Conservation (phyloP, 129 eudicot genomes). For the Tagetes patula region DNA sequence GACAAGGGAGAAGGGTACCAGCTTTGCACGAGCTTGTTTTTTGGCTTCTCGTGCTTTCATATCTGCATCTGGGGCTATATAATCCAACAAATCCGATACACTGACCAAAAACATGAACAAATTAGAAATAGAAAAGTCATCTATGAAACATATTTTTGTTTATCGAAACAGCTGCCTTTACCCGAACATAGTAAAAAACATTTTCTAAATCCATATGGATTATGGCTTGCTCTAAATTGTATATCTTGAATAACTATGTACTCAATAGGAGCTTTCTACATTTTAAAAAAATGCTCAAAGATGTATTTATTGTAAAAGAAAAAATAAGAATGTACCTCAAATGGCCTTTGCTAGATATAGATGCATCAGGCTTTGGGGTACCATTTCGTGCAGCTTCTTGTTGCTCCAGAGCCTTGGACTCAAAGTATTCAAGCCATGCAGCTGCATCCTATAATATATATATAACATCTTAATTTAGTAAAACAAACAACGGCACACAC, state of each 20-base stretch:
- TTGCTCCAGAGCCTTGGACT: conserved; percentile 90
- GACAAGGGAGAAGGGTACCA: conserved; percentile 29
- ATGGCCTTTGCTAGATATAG: conserved; percentile 95
- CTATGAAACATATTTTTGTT: neutral
- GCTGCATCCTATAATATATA: conserved; percentile 76
- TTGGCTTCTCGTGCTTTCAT: conserved; percentile 90
- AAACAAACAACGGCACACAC: conserved; percentile 4
- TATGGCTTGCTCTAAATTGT: neutral
- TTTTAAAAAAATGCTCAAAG: neutral
- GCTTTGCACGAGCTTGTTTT: conserved; percentile 96
- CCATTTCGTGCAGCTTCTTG: conserved; percentile 95
- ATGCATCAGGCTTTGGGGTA: conserved; percentile 95
- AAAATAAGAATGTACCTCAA: conserved; percentile 46
- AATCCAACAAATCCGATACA: conserved; percentile 92
- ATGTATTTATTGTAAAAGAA: neutral
- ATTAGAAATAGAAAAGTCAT: neutral
- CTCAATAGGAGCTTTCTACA: neutral
- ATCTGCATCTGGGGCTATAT: conserved; percentile 91
- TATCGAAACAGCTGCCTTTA: neutral
- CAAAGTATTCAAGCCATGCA: conserved; percentile 97
- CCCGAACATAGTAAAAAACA: neutral
- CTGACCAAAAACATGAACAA: conserved; percentile 38
- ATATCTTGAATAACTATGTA: neutral
- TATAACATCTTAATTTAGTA: neutral
- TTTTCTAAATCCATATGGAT: conserved; percentile 11